A percentile compares a stretch with the other conserved stretches of the same genome.
These are phyloP conservation scores for Calonectria pauciramosa DNA, from an alignment of 2,329 filamentous ascomycete species.

Conservation along the genomic window DNA sequence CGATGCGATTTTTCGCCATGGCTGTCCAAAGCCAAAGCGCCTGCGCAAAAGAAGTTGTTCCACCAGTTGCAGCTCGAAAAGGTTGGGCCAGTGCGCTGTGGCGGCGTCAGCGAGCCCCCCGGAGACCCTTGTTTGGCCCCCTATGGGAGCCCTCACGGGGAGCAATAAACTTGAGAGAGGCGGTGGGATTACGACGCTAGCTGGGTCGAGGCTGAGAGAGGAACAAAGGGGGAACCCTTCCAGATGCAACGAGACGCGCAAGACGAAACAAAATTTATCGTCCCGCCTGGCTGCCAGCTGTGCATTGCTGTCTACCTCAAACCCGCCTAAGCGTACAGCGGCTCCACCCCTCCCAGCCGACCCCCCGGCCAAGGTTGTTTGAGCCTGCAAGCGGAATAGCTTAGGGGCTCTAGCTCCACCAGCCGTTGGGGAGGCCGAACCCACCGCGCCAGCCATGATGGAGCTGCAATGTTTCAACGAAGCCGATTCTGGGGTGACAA, in stretches of 20 bases:
- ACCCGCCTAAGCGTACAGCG: neutral
- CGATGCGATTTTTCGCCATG: neutral
- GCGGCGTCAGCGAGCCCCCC: neutral
- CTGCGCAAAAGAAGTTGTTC: neutral
- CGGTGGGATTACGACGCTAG: neutral
- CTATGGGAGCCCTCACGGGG: too few species aligned
- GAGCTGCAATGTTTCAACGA: neutral
- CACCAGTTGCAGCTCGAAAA: neutral
- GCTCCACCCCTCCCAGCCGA: neutral
- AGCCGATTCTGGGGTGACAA: neutral
- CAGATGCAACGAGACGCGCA: neutral
- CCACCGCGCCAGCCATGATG: neutral
- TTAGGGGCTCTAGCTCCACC: conserved; percentile 10
- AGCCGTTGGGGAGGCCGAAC: neutral
- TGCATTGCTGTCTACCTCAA: conserved; percentile 2
- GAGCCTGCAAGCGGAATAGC: conserved; percentile 8
- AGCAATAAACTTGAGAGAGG: conserved; percentile 5
- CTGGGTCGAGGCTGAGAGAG: neutral
- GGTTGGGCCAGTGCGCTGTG: neutral
- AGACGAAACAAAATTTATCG: conserved; percentile 6
- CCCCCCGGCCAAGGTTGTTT: neutral
- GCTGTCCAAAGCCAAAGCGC: neutral
- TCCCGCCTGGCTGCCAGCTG: neutral
- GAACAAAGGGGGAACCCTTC: conserved; percentile 7
- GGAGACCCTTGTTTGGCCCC: neutral